Percentiles rank a stretch among this genome's conserved stretches.
Conservation (phyloP, 2,329 filamentous ascomycete species). For the Biscogniauxia sp. region DNA sequence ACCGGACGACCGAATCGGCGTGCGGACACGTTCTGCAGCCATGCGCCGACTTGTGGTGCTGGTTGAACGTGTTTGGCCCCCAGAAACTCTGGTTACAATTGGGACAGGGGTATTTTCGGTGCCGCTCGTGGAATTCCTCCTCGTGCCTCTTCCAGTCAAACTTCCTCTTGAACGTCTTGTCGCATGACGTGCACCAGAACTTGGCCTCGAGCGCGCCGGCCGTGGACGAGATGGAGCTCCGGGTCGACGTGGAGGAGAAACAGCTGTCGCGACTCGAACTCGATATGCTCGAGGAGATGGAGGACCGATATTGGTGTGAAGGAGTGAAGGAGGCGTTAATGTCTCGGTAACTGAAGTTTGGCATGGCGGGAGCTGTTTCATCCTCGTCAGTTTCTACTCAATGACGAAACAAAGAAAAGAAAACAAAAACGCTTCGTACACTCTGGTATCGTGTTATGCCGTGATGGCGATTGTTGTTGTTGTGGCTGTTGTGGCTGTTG, state of each 20-base stretch:
- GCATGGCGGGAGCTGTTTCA: constrained; percentile 18
- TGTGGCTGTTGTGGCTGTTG: constrained; percentile 16
- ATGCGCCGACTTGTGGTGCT: constrained; percentile 65
- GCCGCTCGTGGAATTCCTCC: constrained; percentile 67
- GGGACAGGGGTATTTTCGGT: constrained; percentile 65
- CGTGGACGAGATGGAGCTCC: constrained; percentile 31
- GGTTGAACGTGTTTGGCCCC: constrained; percentile 66
- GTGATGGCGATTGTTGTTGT: constrained; percentile 4
- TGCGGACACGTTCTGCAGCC: constrained; percentile 64
- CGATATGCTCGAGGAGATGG: constrained; percentile 29
- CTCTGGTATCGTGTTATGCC: constrained; percentile 19
- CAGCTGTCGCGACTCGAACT: constrained; percentile 33
- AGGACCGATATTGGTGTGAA: constrained; percentile 27
- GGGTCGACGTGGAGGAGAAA: constrained; percentile 30
- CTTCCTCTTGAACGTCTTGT: constrained; percentile 66
- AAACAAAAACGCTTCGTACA: constrained; percentile 16
- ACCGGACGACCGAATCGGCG: constrained; percentile 61
- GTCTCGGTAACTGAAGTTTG: constrained; percentile 29
- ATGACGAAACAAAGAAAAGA: neutral
- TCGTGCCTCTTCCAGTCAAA: constrained; percentile 70
- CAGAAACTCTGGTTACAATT: constrained; percentile 68
- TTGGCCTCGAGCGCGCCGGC: constrained; percentile 25
- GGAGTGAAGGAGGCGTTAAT: constrained; percentile 22
- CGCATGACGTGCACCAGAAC: constrained; percentile 46
- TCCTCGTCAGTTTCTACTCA: constrained; percentile 2